Percentiles rank a stretch among this genome's conserved stretches.
These are phyloP conservation scores for Pseudozyma flocculosa DNA, from an alignment of 1,284 basidiomycete species.

Conservation along the genomic window DNA sequence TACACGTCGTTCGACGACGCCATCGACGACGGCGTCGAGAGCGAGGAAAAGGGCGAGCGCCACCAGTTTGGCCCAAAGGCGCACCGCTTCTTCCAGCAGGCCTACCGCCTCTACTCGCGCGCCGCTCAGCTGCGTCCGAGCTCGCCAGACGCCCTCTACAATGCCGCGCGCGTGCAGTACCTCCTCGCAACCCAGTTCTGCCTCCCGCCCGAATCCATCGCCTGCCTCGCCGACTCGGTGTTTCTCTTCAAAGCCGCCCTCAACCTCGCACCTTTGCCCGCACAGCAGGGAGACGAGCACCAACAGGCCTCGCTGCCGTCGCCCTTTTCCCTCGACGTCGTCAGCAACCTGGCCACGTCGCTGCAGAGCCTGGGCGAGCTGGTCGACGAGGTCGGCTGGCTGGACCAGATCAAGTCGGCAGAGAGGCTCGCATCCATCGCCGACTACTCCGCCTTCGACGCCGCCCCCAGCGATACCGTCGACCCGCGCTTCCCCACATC, in stretches of 20 bases:
- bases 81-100: slow-evolving; percentile 33
- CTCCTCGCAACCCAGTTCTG: slow-evolving; percentile 38
- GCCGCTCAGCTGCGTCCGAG: slow-evolving; percentile 11
- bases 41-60: slow-evolving; percentile 44
- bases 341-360: slow-evolving; percentile 25
- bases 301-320: slow-evolving; percentile 22
- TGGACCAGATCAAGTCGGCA: slow-evolving; percentile 3
- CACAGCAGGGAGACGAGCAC: neutral
- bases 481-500: slow-evolving; percentile 1
- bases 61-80: slow-evolving; percentile 39
- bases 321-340: slow-evolving; percentile 34
- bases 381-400: slow-evolving; percentile 33
- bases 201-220: slow-evolving; percentile 21
- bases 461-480: neutral
- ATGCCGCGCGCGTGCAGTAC: slow-evolving; percentile 33
- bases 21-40: slow-evolving; percentile 40
- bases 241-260: slow-evolving; percentile 8
- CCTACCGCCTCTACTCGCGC: slow-evolving; percentile 20
- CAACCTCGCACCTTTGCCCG: slow-evolving; percentile 15
- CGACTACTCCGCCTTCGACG: neutral
- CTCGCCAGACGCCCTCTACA: slow-evolving; percentile 22
- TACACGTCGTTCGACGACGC: slow-evolving; percentile 37
- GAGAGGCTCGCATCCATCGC: neutral
- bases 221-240: slow-evolving; percentile 17
- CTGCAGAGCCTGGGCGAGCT: slow-evolving; percentile 32